Evolutionary conservation across 805 yeast genomes (phyloP), one percentile per base, ranked within the genome.

Genomic region (Kazachstania kunashirensis): DNA sequence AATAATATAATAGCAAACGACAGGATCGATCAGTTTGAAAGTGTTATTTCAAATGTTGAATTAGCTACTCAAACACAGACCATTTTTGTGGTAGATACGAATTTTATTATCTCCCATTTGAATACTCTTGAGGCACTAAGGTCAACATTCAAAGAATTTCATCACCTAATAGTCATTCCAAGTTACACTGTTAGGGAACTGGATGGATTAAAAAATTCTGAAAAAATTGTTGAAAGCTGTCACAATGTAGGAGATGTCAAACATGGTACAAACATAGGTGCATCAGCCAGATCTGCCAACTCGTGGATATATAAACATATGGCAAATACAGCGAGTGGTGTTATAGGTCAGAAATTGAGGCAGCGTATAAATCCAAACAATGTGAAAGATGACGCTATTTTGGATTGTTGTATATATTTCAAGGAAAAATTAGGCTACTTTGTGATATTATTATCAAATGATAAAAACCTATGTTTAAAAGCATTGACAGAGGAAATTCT

Each of bases 381-480:
- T 1, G 36, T 36, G 0, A 78, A 82, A 40, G 96, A 88, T 57
- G 94, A 86, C 49, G 70, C 94, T 0, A 86, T 88, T 42, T 59
- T 86, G 29, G 96, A 88, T 55, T 85, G 95, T 53, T 81, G 94
- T 47, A 49, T 80, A 18, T 85, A 70, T 51, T 76, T 79, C 39
- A 66, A 70, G 41, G 57, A 62, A 10, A 56, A 59, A 11, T 47
- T 54, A 23, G 37, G 55, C 4, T 54, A 65, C 5, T 50, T 74
- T 41, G 80, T 79, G 6, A 68, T 86, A 2, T 55, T 84, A 18
- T 49, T 86, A 41, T 79, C 95, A 0, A 83, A 88, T 53, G 96
- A 88, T 55, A 80, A 77, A 47, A 88, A 86, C 52, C 64, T 88
- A 7, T 84, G 96, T 55, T 56, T 73, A 43, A 82, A 81, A 55